These are phyloP conservation scores for Gossypium sturtianum DNA, from an alignment of 345 rosid genomes.

Conservation along the genomic window DNA sequence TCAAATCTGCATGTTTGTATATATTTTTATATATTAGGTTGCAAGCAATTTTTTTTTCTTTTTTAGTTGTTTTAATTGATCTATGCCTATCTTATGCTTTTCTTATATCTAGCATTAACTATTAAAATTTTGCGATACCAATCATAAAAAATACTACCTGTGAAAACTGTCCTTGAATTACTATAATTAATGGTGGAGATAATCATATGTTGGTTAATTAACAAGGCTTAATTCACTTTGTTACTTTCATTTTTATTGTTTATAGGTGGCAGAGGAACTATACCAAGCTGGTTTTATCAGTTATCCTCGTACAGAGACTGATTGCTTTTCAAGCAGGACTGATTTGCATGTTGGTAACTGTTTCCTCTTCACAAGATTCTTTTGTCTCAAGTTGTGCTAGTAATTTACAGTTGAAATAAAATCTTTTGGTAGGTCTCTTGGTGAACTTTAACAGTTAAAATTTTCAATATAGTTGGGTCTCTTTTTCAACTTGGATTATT, in stretches of 20 bases:
- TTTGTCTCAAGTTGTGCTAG: not conserved
- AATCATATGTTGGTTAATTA: not conserved
- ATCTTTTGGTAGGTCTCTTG: not conserved
- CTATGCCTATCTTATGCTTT: not conserved
- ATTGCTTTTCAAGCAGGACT: conserved; percentile 76
- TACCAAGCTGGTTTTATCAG: conserved; percentile 96
- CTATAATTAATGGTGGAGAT: not conserved
- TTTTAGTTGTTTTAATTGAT: not conserved
- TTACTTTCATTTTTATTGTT: conserved; percentile 18
- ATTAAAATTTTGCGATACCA: not conserved
- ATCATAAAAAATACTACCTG: not conserved
- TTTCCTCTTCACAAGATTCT: conserved; percentile 13
- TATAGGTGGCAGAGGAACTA: conserved; percentile 93
- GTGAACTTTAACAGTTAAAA: not conserved
- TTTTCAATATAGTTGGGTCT: not conserved
- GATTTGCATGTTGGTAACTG: conserved; percentile 78
- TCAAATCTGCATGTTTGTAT: not conserved
- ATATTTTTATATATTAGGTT: not conserved
- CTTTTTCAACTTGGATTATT: not conserved
- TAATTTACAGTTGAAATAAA: not conserved
- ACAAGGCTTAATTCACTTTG: not conserved
- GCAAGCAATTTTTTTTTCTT: not conserved
- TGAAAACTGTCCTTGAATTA: not conserved
- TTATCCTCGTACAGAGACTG: conserved; percentile 99
- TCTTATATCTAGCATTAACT: not conserved